Evolutionary conservation across 345 rosid genomes (phyloP).

Genomic region (Aegle marmelos): DNA sequence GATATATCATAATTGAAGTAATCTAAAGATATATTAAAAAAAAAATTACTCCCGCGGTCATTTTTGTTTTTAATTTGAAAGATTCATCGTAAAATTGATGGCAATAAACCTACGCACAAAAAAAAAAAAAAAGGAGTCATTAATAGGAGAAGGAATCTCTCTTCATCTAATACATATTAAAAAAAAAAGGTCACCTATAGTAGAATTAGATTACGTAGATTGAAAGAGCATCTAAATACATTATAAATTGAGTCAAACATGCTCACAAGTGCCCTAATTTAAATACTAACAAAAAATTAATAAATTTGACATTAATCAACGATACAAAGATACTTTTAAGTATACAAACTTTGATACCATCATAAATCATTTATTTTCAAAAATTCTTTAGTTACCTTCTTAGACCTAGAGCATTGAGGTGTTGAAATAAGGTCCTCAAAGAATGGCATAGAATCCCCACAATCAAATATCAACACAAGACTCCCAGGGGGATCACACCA

Average conservation of each 20-base stretch:
- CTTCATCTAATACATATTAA: neutral
- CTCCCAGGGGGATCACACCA: conserved; percentile 19
- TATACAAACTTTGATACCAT: neutral
- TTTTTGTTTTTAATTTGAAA: too few species aligned
- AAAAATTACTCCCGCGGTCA: too few species aligned
- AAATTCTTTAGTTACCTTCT: neutral
- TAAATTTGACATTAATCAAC: neutral
- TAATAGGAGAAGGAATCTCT: neutral
- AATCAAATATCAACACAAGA: conserved; percentile 5
- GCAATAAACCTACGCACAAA: neutral
- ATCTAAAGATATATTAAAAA: too few species aligned
- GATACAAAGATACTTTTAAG: neutral
- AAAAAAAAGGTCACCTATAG: too few species aligned
- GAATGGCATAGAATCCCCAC: neutral
- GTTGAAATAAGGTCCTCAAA: conserved; percentile 25
- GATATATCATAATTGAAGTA: too few species aligned
- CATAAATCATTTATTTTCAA: neutral
- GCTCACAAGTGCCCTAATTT: neutral
- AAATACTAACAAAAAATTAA: neutral
- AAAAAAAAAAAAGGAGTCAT: too few species aligned
- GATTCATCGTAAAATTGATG: too few species aligned
- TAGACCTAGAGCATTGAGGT: conserved; percentile 10
- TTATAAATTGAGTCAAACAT: neutral
- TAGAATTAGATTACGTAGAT: neutral
- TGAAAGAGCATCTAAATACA: neutral